These are phyloP conservation scores for Camelina neglecta DNA, from an alignment of 345 rosid species.

Conservation along the genomic window DNA sequence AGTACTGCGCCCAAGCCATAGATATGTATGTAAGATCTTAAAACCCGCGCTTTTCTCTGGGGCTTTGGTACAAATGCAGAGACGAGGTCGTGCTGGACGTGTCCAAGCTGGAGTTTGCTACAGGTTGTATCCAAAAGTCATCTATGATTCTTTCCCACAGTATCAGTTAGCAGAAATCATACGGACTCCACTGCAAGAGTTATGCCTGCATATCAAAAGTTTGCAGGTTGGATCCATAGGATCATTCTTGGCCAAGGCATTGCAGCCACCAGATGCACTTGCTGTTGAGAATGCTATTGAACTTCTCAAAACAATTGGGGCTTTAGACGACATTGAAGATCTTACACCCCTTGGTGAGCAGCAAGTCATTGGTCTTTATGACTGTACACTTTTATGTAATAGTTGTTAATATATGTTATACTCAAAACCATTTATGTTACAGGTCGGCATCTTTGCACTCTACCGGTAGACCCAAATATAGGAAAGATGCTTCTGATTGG, in stretches of 20 bases:
- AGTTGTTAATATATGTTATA: conserved; percentile 24
- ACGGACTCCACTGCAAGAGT: conserved; percentile 92
- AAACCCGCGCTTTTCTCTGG: conserved; percentile 17
- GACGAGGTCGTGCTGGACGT: conserved; percentile 99
- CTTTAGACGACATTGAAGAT: conserved; percentile 81
- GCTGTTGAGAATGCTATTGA: conserved; percentile 96
- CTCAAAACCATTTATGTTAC: conserved; percentile 33
- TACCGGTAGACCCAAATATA: conserved; percentile 89
- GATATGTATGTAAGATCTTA: conserved; percentile 8
- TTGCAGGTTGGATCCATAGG: conserved; percentile 91
- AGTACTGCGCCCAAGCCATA: conserved; percentile 16
- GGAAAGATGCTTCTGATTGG: conserved; percentile 99
- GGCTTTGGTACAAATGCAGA: conserved; percentile 49
- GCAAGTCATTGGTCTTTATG: not conserved
- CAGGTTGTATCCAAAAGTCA: conserved; percentile 84
- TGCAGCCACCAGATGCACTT: conserved; percentile 95
- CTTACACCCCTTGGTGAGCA: conserved; percentile 91
- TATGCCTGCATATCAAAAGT: conserved; percentile 88
- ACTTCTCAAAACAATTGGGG: conserved; percentile 91
- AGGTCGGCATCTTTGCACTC: conserved; percentile 87
- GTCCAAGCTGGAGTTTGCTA: conserved; percentile 96
- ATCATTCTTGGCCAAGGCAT: conserved; percentile 88
- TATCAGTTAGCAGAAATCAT: conserved; percentile 95
- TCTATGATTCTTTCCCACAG: conserved; percentile 76
- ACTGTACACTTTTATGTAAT: conserved; percentile 8